phyloP scores from a whole-genome alignment of 2,329 filamentous ascomycete genomes.

The Talaromyces atroroseus region DNA sequence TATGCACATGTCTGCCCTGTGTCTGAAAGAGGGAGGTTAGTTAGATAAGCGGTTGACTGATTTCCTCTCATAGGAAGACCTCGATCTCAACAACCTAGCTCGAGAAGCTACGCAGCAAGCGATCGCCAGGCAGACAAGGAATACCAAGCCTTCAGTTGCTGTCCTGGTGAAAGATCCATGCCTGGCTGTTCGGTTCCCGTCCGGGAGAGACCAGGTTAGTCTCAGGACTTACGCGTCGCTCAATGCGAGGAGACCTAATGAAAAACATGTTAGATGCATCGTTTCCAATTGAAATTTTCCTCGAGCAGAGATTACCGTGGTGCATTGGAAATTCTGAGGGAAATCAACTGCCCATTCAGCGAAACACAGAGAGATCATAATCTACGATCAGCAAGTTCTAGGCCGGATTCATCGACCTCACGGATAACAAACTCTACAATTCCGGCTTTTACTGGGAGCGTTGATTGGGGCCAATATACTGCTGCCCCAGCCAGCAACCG shows the following conservation, averaged over 20 bases:
- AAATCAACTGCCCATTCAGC: conserved; percentile 39
- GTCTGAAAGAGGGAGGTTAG: background rate
- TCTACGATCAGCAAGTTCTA: conserved; percentile 17
- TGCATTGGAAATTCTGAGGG: conserved; percentile 36
- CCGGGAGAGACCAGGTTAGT: conserved; percentile 25
- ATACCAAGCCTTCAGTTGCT: conserved; percentile 29
- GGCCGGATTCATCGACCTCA: conserved; percentile 25
- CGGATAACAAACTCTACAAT: conserved; percentile 11
- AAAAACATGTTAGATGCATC: conserved; percentile 30
- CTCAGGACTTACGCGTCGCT: background rate
- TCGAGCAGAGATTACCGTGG: conserved; percentile 37
- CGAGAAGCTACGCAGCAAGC: conserved; percentile 20
- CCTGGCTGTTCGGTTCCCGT: conserved; percentile 41
- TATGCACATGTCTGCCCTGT: conserved; percentile 18
- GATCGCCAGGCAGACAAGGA: conserved; percentile 16
- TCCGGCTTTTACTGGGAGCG: background rate
- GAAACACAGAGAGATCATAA: conserved; percentile 29
- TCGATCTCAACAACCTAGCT: conserved; percentile 33
- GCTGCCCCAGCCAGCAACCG: background rate
- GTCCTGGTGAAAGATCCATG: conserved; percentile 43
- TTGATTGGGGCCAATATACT: background rate
- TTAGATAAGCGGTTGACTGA: background rate
- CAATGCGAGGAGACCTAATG: background rate
- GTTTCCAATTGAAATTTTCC: conserved; percentile 43
- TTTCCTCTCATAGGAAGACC: conserved; percentile 32